These are phyloP conservation scores for Kodamaea sp. DNA, from an alignment of 1,139 yeast species.

Conservation along the genomic window DNA sequence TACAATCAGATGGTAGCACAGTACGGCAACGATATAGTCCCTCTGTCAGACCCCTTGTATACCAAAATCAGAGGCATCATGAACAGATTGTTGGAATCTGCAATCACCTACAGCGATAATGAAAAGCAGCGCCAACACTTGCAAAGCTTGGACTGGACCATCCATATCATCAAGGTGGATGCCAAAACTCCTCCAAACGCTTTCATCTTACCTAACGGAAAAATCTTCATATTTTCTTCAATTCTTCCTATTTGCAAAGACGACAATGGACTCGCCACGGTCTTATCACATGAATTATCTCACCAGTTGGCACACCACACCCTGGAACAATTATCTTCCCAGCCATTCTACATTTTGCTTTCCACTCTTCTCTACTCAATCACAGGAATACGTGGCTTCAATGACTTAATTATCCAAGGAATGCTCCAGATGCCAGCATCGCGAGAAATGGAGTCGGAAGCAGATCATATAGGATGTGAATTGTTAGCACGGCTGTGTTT, in stretches of 20 bases:
- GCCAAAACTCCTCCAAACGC: slow-evolving; percentile 84
- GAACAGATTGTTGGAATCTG: slow-evolving; percentile 61
- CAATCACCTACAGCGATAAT: slow-evolving; percentile 37
- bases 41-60: slow-evolving; percentile 57
- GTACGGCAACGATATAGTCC: slow-evolving; percentile 47
- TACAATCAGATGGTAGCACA: slow-evolving; percentile 61
- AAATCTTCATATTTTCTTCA: slow-evolving; percentile 83
- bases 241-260: slow-evolving; percentile 77
- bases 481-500: slow-evolving; percentile 89
- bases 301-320: slow-evolving; percentile 94
- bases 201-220: slow-evolving; percentile 93
- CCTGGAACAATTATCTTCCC: slow-evolving; percentile 72
- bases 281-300: slow-evolving; percentile 87
- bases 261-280: slow-evolving; percentile 93
- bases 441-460: slow-evolving; percentile 92
- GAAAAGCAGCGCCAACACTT: slow-evolving; percentile 36
- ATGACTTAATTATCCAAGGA: slow-evolving; percentile 57
- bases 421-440: slow-evolving; percentile 79
- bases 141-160: slow-evolving; percentile 64
- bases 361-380: slow-evolving; percentile 46
- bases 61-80: slow-evolving; percentile 59
- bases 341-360: slow-evolving; percentile 52
- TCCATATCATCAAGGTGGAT: slow-evolving; percentile 73
- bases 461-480: slow-evolving; percentile 91
- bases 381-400: slow-evolving; percentile 39